Percentiles rank a stretch among this genome's conserved stretches.
These are phyloP conservation scores for Allium sativum DNA, from an alignment of 106 monocot species.

Conservation along the genomic window DNA sequence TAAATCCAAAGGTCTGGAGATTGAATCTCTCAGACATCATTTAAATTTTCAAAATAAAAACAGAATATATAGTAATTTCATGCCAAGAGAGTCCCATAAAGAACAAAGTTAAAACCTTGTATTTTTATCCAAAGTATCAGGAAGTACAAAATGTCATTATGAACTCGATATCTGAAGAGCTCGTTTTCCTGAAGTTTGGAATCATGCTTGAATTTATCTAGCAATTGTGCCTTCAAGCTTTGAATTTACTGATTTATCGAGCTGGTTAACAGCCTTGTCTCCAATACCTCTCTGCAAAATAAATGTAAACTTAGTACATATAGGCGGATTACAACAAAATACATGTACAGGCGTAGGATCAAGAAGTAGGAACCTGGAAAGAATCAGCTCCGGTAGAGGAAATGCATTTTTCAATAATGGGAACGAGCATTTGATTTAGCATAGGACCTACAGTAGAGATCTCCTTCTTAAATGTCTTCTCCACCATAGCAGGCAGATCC, in stretches of 20 bases:
- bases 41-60: too few species aligned
- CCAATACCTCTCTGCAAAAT: slow-evolving; percentile 62
- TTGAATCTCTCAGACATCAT: too few species aligned
- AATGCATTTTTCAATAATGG: slow-evolving; percentile 62
- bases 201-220: slow-evolving; percentile 82
- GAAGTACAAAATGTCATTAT: background rate
- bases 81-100: background rate
- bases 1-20: too few species aligned
- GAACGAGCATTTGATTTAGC: slow-evolving; percentile 54
- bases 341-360: background rate
- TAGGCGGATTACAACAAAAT: background rate
- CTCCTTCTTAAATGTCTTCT: slow-evolving; percentile 79
- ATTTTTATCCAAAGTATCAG: background rate
- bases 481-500: slow-evolving; percentile 61
- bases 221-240: slow-evolving; percentile 76
- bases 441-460: slow-evolving; percentile 41
- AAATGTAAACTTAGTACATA: background rate
- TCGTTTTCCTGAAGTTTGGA: slow-evolving; percentile 87
- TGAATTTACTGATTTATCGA: slow-evolving; percentile 75
- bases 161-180: slow-evolving; percentile 56
- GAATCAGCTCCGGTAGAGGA: slow-evolving; percentile 70
- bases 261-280: slow-evolving; percentile 77
- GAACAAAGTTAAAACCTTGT: background rate
- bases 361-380: slow-evolving; percentile 50
- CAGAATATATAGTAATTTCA: too few species aligned